A percentile compares a stretch with the other conserved stretches of the same genome.
phyloP scores from a whole-genome alignment of 2,329 filamentous ascomycete species.

The Chalaropsis thielavioides region DNA sequence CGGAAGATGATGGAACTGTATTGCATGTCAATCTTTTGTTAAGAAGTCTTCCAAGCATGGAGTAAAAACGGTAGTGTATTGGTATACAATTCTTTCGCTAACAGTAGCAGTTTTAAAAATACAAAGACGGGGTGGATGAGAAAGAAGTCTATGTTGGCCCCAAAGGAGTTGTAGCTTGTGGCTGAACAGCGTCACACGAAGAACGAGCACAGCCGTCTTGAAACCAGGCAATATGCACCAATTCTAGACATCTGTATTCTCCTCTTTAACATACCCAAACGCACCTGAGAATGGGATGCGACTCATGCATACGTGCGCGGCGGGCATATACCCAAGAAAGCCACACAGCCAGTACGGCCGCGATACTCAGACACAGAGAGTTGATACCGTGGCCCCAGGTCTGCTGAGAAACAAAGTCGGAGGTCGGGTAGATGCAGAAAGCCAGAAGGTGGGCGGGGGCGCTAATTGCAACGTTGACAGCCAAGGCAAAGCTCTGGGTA shows the following conservation, averaged over 20 bases:
- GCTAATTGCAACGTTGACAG: conserved; percentile 51
- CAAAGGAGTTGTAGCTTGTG: too few species aligned
- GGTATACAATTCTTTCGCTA: background rate
- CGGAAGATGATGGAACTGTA: too few species aligned
- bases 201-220: too few species aligned
- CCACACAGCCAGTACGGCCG: conserved; percentile 25
- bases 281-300: background rate
- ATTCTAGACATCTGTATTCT: background rate
- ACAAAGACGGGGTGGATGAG: background rate
- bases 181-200: too few species aligned
- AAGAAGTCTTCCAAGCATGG: background rate
- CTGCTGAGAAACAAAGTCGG: conserved; percentile 1
- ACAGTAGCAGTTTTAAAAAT: background rate
- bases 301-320: background rate
- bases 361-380: conserved; percentile 41
- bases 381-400: conserved; percentile 41
- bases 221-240: background rate
- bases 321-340: background rate
- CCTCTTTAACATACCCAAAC: background rate
- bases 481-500: conserved; percentile 52
- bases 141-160: too few species aligned
- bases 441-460: conserved; percentile 59
- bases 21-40: too few species aligned
- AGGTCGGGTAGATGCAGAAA: conserved; percentile 41
- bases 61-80: background rate